phyloP scores from a whole-genome alignment of 768 basidiomycete genomes.

The Psilocybe sp. region DNA sequence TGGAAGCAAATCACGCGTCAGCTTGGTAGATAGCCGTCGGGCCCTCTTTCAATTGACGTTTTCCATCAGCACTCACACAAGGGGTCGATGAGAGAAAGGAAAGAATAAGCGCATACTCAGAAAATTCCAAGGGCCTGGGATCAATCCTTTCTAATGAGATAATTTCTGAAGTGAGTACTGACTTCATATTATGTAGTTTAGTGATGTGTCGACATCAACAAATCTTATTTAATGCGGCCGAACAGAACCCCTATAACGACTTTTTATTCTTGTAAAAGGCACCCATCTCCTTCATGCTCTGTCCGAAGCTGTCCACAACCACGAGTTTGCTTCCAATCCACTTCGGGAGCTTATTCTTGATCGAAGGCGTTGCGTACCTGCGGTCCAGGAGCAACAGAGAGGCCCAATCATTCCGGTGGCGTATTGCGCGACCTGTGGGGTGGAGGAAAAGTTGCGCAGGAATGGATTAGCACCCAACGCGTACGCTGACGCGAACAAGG shows the following conservation, averaged over 20 bases:
- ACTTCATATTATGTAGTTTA: not conserved
- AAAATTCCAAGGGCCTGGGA: no score
- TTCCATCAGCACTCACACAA: not conserved
- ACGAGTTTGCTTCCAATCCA: slow-evolving; percentile 77
- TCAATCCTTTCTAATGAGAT: no score
- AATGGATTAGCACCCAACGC: no score
- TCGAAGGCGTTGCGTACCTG: slow-evolving; percentile 68
- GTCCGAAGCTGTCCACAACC: slow-evolving; percentile 66
- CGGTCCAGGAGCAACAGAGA: slow-evolving; percentile 83
- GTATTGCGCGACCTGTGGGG: slow-evolving; percentile 80
- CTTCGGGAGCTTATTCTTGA: slow-evolving; percentile 78
- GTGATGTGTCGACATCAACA: not conserved
- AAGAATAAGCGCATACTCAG: not conserved
- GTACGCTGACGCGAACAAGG: no score
- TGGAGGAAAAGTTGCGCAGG: not conserved
- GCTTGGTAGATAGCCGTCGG: not conserved
- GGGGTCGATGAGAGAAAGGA: not conserved
- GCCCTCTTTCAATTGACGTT: no score
- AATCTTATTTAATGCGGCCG: not conserved
- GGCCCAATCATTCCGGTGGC: slow-evolving; percentile 91
- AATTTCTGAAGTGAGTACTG: no score
- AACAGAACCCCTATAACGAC: not conserved
- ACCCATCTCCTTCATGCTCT: slow-evolving; percentile 64
- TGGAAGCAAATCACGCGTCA: slow-evolving; percentile 1
- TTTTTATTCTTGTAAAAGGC: slow-evolving; percentile 66